phyloP scores from a whole-genome alignment of 2,329 filamentous ascomycete species.

The Fusarium falciforme region DNA sequence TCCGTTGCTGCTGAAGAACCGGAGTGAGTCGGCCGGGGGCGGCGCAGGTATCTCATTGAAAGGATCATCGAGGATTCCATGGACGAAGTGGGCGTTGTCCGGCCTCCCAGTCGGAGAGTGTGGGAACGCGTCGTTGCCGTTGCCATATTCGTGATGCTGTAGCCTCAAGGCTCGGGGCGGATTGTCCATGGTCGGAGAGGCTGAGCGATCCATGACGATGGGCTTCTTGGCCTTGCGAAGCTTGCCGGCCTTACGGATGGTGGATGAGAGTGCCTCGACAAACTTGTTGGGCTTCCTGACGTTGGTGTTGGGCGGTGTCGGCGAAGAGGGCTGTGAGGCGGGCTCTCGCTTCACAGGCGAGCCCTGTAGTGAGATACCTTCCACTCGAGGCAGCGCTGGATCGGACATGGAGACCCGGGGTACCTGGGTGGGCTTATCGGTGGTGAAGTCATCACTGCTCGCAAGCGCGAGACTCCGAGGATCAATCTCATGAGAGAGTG shows the following conservation, averaged over 20 bases:
- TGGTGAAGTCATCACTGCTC: conserved; percentile 14
- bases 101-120: conserved; percentile 45
- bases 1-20: conserved; percentile 47
- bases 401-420: conserved; percentile 58
- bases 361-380: conserved; percentile 58
- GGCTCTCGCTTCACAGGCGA: conserved; percentile 48
- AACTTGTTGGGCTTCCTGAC: conserved; percentile 53
- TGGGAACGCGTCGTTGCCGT: conserved; percentile 39
- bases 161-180: conserved; percentile 50
- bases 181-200: conserved; percentile 49
- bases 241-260: conserved; percentile 53
- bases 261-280: conserved; percentile 56
- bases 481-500: conserved; percentile 45
- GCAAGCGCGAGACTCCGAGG: conserved; percentile 44
- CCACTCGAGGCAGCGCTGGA: conserved; percentile 59
- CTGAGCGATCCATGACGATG: conserved; percentile 38
- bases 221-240: conserved; percentile 48
- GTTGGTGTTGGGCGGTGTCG: conserved; percentile 47
- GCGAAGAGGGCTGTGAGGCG: conserved; percentile 48
- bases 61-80: conserved; percentile 53
- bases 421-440: conserved; percentile 38
- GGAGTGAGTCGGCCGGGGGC: conserved; percentile 39
- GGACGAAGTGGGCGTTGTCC: conserved; percentile 47
- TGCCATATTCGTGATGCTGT: conserved; percentile 39
- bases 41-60: conserved; percentile 49